Conservation (phyloP, 495 filamentous ascomycete genomes). For the Xylaria intraflava region DNA sequence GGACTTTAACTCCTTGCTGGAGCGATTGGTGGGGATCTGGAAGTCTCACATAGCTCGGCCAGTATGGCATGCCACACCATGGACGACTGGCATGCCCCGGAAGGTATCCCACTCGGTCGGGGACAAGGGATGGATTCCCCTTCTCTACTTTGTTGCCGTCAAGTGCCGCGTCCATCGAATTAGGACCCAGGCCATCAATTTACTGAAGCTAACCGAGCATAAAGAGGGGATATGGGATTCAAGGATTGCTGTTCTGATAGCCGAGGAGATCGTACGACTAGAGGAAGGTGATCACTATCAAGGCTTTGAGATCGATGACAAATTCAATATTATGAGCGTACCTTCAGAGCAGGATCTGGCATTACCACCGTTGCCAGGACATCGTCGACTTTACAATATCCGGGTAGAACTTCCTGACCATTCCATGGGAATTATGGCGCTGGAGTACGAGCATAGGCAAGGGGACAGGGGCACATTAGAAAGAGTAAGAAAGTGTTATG, state of each 20-base stretch:
- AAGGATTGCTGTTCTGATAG: constrained; percentile 19
- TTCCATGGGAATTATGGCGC: constrained; percentile 2
- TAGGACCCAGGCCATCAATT: constrained; percentile 36
- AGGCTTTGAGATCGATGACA: constrained; percentile 10
- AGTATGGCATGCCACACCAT: not conserved
- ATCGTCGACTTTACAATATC: constrained; percentile 2
- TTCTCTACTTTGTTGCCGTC: constrained; percentile 47
- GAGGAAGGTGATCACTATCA: constrained; percentile 31
- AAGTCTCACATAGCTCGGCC: constrained; percentile 1
- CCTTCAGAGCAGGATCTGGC: not conserved
- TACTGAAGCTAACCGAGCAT: constrained; percentile 35
- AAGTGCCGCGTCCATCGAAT: constrained; percentile 50
- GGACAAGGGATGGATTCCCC: constrained; percentile 46
- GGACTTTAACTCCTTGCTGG: constrained; percentile 34
- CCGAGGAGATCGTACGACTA: constrained; percentile 28
- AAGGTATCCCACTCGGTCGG: constrained; percentile 30
- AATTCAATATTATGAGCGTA: not conserved
- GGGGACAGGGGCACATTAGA: not conserved
- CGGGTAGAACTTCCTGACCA: constrained; percentile 13
- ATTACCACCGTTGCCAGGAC: not conserved
- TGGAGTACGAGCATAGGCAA: constrained; percentile 9
- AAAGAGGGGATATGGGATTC: constrained; percentile 49
- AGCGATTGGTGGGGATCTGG: constrained; percentile 26
- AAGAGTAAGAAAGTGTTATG: constrained; percentile 3
- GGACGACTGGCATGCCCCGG: constrained; percentile 5